A percentile compares a stretch with the other conserved stretches of the same genome.
Evolutionary conservation across 2,329 filamentous ascomycete genomes (phyloP).

Genomic region (Aschersonia sp.): DNA sequence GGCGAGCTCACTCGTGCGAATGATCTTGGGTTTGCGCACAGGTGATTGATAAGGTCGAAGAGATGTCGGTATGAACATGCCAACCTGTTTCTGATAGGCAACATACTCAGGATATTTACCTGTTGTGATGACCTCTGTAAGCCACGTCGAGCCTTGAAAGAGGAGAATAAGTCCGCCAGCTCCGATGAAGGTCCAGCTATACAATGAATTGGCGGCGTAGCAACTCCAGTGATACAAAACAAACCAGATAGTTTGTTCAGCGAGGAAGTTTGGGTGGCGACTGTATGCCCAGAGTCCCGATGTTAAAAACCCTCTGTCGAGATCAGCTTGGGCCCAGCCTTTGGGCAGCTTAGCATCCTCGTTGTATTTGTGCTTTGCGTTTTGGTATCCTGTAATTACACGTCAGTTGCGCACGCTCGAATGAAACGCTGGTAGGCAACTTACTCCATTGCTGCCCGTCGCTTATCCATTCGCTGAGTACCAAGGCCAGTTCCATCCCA

Average conservation of each 20-base stretch:
- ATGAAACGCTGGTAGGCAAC: not conserved
- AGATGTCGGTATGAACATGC: constrained; percentile 62
- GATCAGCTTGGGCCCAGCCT: constrained; percentile 53
- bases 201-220: constrained; percentile 52
- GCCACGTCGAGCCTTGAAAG: constrained; percentile 78
- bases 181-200: constrained; percentile 69
- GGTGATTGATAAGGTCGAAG: constrained; percentile 27
- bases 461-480: constrained; percentile 61
- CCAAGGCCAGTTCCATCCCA: constrained; percentile 30
- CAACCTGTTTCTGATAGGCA: constrained; percentile 69
- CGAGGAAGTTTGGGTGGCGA: constrained; percentile 88
- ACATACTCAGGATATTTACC: constrained; percentile 81
- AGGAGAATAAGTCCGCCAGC: constrained; percentile 56
- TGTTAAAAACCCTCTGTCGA: constrained; percentile 81
- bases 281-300: constrained; percentile 77
- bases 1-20: constrained; percentile 34
- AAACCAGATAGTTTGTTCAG: constrained; percentile 86
- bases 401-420: not conserved
- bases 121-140: constrained; percentile 71
- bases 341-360: constrained; percentile 56
- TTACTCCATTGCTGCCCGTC: constrained; percentile 86
- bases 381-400: constrained; percentile 50
- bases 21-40: constrained; percentile 25
- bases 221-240: constrained; percentile 80
- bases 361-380: constrained; percentile 64